Evolutionary conservation across 768 basidiomycete species (phyloP).

Genomic region (Amanita rimosa): DNA sequence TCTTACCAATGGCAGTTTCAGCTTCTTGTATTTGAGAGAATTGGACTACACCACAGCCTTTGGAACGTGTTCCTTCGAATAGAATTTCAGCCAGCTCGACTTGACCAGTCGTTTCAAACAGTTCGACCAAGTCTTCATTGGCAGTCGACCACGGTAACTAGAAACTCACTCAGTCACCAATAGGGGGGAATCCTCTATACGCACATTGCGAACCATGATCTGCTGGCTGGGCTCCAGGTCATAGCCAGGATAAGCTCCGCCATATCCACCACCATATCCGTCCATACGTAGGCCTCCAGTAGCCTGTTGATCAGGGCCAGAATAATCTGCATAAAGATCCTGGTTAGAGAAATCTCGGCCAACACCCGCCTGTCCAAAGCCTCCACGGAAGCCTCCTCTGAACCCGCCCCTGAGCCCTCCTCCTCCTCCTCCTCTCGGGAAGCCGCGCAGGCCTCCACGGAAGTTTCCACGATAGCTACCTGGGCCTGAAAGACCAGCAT

Average conservation of each 20-base stretch:
- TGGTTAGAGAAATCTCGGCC: slow-evolving; percentile 78
- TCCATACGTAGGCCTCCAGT: slow-evolving; percentile 30
- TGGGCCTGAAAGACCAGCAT: slow-evolving; percentile 71
- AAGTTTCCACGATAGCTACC: slow-evolving; percentile 54
- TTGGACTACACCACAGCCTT: slow-evolving; percentile 94
- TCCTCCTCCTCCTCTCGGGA: slow-evolving; percentile 17
- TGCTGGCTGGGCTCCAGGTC: slow-evolving; percentile 88
- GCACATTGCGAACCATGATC: slow-evolving; percentile 96
- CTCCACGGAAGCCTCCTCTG: slow-evolving; percentile 48
- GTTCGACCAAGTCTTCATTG: slow-evolving; percentile 94
- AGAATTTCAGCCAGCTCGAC: slow-evolving; percentile 94
- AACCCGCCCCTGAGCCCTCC: slow-evolving; percentile 22
- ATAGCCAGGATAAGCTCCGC: slow-evolving; percentile 21
- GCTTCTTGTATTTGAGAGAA: slow-evolving; percentile 83
- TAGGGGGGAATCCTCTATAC: slow-evolving; percentile 22
- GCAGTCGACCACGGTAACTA: slow-evolving; percentile 98
- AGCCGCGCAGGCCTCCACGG: slow-evolving; percentile 39
- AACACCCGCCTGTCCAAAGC: slow-evolving; percentile 28
- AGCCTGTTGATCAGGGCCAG: slow-evolving; percentile 68
- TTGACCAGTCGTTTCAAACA: slow-evolving; percentile 95
- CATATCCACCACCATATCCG: slow-evolving; percentile 24
- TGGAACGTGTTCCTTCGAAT: slow-evolving; percentile 85
- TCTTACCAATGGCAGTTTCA: slow-evolving; percentile 83
- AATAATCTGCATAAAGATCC: slow-evolving; percentile 88
- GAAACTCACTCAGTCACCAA: slow-evolving; percentile 2